Base-by-base conservation (phyloP, 164 flowering plant species). In the Brasenia schreberi region DNA sequence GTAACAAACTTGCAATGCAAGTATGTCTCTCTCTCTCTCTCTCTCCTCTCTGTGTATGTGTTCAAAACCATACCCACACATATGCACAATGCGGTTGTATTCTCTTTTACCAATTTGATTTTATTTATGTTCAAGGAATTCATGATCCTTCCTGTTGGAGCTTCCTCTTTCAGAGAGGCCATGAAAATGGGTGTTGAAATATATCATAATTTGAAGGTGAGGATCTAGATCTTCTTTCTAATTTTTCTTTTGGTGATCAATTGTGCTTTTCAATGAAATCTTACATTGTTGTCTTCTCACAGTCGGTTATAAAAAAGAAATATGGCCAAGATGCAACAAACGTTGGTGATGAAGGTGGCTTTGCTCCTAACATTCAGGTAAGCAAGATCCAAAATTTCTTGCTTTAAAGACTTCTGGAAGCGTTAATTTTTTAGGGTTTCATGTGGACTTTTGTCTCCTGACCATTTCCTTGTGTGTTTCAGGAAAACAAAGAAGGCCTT, bases 121-220 rank as follows among this genome's bases (percentile, higher is more conserved):
- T 18, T 18, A n/a, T 43, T 18, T 45, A 7, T 75, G 33, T 10
- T 62, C 12, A 56, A 80, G 83, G 81, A 80, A 65, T 80, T 80
- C 65, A 80, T 80, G 83, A 80, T 80, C 67, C 83, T 80, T 63
- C 83, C 83, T 64, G 77, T 74, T 45, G 83, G 83, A 19, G 83
- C 83, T 14, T 74, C 81, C 59, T 75, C 78, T 63, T 80, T 80
- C 70, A 76, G 70, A 66, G 83, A 80, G 69, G 81, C 83, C 65
- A 80, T 80, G 81, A 80, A 80, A 73, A 80, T 80, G 81, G 81
- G 83, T 66, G 81, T 76, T 14, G 83, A 80, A 78, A 79, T 80
- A 27, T 80, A 80, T 66, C 83, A 80, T 64, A 68, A 80, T 67
- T 71, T 80, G 62, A 78, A 80, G 77, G 83, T 73, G 62, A 10